phyloP scores from a whole-genome alignment of 305 asterid species.

The Rubia peregrina region DNA sequence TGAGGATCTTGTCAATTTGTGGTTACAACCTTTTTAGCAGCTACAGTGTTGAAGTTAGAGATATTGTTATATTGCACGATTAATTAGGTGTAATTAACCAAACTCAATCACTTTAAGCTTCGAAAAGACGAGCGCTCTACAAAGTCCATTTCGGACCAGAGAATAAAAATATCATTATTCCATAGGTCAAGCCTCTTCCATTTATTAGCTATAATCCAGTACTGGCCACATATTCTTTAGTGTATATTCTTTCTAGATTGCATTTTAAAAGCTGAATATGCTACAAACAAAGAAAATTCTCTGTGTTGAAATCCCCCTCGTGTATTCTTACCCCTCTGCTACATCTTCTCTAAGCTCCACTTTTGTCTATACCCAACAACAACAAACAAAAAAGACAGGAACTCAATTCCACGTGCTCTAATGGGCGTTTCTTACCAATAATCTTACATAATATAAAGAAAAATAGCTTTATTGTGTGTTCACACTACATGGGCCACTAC shows the following conservation, averaged over 20 bases:
- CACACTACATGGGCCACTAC: neutral
- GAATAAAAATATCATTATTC: too few species aligned
- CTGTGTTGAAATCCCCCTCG: neutral
- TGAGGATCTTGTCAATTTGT: neutral
- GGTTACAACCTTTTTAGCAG: neutral
- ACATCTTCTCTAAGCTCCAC: neutral
- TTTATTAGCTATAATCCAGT: too few species aligned
- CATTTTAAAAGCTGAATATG: too few species aligned
- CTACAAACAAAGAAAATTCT: neutral
- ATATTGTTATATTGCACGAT: neutral
- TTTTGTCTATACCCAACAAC: neutral
- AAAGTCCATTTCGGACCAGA: too few species aligned
- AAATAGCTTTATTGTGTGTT: neutral
- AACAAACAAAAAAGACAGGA: neutral
- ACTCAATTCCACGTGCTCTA: neutral
- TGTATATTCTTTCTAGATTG: too few species aligned
- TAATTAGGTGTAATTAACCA: neutral
- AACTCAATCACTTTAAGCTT: neutral
- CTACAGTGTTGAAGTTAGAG: neutral
- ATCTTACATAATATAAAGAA: neutral
- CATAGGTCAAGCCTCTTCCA: too few species aligned
- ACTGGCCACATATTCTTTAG: too few species aligned
- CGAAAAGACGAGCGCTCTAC: too few species aligned
- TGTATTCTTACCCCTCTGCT: neutral
- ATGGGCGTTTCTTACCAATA: neutral